Percentiles rank a stretch among this genome's conserved stretches.
These are phyloP conservation scores for Heritiera fomes DNA, from an alignment of 345 rosid species.

Conservation along the genomic window DNA sequence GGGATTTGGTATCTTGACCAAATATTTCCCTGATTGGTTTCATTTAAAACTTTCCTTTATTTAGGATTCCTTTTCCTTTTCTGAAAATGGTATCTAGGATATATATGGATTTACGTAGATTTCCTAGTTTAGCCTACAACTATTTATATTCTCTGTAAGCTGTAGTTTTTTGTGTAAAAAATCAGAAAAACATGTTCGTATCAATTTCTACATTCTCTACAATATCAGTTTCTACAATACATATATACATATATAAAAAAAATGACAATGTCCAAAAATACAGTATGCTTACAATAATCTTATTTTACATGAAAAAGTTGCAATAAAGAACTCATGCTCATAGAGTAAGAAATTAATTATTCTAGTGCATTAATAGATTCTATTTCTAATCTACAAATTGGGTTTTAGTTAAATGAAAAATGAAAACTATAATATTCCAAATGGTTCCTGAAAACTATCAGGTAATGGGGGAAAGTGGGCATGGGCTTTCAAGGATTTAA, in stretches of 20 bases:
- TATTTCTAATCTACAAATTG: not conserved
- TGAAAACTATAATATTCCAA: not conserved
- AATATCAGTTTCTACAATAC: no score
- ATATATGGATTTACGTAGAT: no score
- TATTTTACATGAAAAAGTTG: not conserved
- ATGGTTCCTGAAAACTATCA: not conserved
- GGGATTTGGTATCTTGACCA: no score
- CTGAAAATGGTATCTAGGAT: no score
- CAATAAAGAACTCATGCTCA: not conserved
- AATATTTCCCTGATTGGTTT: no score
- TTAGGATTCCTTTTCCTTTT: no score
- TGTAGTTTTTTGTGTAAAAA: no score
- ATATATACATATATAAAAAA: not conserved
- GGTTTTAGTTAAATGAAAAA: not conserved
- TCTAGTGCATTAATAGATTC: not conserved
- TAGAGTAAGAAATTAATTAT: not conserved
- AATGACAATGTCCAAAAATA: slow-evolving; percentile 2
- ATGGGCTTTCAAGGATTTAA: not conserved
- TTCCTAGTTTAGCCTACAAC: no score
- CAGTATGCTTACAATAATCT: not conserved
- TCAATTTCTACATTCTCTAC: no score
- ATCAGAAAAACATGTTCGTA: no score
- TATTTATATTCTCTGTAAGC: no score
- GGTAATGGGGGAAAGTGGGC: not conserved
- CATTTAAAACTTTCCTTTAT: no score